Base-by-base conservation (phyloP, 1,139 yeast genomes). In the Geotrichum phurueaensis region DNA sequence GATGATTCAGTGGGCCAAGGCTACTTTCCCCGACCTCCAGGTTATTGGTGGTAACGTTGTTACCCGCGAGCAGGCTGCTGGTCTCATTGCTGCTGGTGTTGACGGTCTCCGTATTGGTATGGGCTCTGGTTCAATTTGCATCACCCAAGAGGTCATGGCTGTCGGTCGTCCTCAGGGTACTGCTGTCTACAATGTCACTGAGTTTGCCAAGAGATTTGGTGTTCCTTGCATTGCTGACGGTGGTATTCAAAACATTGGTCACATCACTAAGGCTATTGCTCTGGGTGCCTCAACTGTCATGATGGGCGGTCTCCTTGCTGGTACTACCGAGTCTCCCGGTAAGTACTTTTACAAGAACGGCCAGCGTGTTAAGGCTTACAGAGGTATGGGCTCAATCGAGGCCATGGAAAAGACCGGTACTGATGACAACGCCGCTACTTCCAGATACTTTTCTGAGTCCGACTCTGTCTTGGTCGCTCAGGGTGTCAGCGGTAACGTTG, bases 111-210 rank as follows among this genome's bases (percentile, higher is more conserved):
- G 98, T 83, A 92, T 94, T 68, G 99, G 99, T 80, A 94, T 94
- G 99, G 99, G 99, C 72, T 90, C 98, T 52, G 99, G 99, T 73
- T 90, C 97, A 63, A 94, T 94, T 73, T 94, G 98, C 83, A 95
- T 94, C 74, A 94, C 99, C 62, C 99, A 95, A 81, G 99, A 94
- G 80, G 99, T 94, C 64, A 94, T 94, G 99, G 99, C 99, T 58
- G 96, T 97, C 80, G 99, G 99, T 79, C 92, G 99, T 83, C 99
- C 99, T 64, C 99, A 95, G 82, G 99, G 98, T 79, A 89, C 97
- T 65, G 97, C 97, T 64, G 96, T 90, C 61, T 89, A 83, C 80
- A 85, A 84, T 65, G 97, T 90, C 58, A 81, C 91, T 65, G 92
- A 90, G 79, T 89, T 90, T 74, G 92, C 96, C 69, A 85, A 84